Evolutionary conservation across 495 filamentous ascomycete species (phyloP), one percentile per base, ranked within the genome.

Genomic region (Poronia punctata): DNA sequence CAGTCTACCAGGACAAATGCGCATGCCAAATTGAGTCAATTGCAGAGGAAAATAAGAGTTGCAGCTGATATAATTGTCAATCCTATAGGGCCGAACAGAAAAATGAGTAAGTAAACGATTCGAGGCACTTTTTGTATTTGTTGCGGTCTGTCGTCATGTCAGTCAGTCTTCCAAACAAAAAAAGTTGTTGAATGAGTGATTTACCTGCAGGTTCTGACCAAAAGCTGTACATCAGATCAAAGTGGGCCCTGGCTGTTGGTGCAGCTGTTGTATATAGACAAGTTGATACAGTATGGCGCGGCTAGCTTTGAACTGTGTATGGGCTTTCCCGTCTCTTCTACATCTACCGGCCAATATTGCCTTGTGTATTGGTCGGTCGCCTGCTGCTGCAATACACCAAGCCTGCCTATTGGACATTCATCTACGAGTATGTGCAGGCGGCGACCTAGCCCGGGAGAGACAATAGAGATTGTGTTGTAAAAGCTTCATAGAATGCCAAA

Each of bases 111-210:
- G 28, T 35, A 18, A 35, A 38, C 26, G 15, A 16, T 25, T 33
- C 25, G 37, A 51, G 37, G 31, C 27, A 36, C 44, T 42, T 52
- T 29, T 49, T 29, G 18, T 30, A 44, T 33, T n/a, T 42, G 28
- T 20, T 30, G 48, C 40, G 45, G 27, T 38, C 36, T 46, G 36
- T 40, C 43, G 43, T 46, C 43, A 46, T 46, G 43, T 35, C 27
- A 40, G 23, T 42, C 17, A 16, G 41, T 33, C 34, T 24, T 27
- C 33, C 31, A 19, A 37, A 36, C 14, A n/a, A 35, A 35, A 38
- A 40, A 35, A 38, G 22, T 49, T n/a, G n/a, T n/a, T 35, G 43
- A 27, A 35, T 46, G 43, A 46, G 43, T 46, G 43, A 46, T 46
- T 46, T 46, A 46, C 43, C 30, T 39, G 29, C 40, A 43, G 32